Percentiles rank a stretch among this genome's conserved stretches.
Evolutionary conservation across 768 basidiomycete species (phyloP).

Genomic region (Hygrophorus pudorinus): DNA sequence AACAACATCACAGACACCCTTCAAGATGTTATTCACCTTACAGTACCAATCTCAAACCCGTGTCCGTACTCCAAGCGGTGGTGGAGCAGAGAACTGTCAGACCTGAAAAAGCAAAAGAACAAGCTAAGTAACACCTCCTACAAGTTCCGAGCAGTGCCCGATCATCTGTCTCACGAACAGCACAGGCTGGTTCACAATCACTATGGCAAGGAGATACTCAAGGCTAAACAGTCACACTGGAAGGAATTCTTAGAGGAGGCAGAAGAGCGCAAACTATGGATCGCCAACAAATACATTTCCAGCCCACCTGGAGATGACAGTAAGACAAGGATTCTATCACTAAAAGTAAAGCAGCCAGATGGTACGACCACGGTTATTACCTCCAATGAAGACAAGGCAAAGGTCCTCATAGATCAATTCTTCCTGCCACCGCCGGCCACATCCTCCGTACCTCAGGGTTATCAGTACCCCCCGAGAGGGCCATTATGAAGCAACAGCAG

Average conservation of each 20-base stretch:
- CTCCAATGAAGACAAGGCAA: conserved; percentile 9
- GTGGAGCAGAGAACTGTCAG: too few species aligned
- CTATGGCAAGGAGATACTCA: not conserved
- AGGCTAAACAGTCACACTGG: conserved; percentile 11
- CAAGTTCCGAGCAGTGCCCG: too few species aligned
- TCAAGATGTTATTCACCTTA: too few species aligned
- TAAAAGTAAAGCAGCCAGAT: not conserved
- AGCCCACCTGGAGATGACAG: conserved; percentile 1
- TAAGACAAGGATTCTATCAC: conserved; percentile 6
- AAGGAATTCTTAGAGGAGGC: conserved; percentile 11
- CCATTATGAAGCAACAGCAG: conserved; percentile 7
- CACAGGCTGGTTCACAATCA: conserved; percentile 9
- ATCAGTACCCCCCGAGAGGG: conserved; percentile 4
- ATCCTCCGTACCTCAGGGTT: conserved; percentile 8
- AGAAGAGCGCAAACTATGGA: conserved; percentile 5
- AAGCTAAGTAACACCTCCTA: too few species aligned
- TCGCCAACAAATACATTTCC: conserved; percentile 7
- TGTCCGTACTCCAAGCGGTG: too few species aligned
- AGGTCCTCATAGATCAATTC: conserved; percentile 9
- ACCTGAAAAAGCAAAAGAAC: too few species aligned
- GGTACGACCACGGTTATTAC: not conserved
- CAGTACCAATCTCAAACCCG: too few species aligned
- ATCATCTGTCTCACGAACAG: not conserved
- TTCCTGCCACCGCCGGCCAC: conserved; percentile 10
- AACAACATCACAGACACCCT: too few species aligned